Evolutionary conservation across 2,329 filamentous ascomycete species (phyloP).

Genomic region (Coniochaeta sp.): DNA sequence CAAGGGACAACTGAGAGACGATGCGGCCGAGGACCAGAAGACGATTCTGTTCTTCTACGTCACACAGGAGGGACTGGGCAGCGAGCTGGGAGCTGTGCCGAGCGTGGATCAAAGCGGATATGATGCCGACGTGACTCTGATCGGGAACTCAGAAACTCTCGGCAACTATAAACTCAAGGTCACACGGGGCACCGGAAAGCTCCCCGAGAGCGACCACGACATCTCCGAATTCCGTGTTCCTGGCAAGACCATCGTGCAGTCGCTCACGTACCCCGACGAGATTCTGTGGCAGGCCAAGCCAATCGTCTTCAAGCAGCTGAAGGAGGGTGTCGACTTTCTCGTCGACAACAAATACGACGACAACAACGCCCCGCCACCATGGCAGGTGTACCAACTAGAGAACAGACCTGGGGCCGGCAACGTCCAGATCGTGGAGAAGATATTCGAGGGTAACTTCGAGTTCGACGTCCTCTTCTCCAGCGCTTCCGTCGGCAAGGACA

Average conservation of each 20-base stretch:
- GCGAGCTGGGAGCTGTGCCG: conserved; percentile 50
- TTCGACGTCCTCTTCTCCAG: conserved; percentile 92
- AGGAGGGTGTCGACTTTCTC: conserved; percentile 40
- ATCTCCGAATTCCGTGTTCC: conserved; percentile 62
- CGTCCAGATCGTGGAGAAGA: conserved; percentile 81
- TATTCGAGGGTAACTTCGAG: conserved; percentile 83
- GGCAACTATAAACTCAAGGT: conserved; percentile 75
- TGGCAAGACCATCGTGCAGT: conserved; percentile 69
- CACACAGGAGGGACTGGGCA: conserved; percentile 67
- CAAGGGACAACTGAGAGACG: conserved; percentile 68
- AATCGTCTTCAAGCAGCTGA: conserved; percentile 45
- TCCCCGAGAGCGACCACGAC: conserved; percentile 58
- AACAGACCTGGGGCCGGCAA: conserved; percentile 68
- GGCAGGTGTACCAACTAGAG: conserved; percentile 73
- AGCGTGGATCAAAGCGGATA: conserved; percentile 40
- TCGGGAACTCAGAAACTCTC: conserved; percentile 62
- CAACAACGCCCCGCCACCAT: conserved; percentile 69
- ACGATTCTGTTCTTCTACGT: conserved; percentile 79
- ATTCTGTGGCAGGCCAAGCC: conserved; percentile 59
- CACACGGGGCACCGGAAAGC: conserved; percentile 58
- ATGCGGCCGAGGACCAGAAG: conserved; percentile 58
- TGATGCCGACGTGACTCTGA: conserved; percentile 56
- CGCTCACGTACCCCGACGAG: conserved; percentile 55
- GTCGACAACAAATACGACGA: conserved; percentile 36
- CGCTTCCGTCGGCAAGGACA: conserved; percentile 50